Evolutionary conservation across 2,329 filamentous ascomycete species (phyloP).

Genomic region (Rutstroemia sydowiana): DNA sequence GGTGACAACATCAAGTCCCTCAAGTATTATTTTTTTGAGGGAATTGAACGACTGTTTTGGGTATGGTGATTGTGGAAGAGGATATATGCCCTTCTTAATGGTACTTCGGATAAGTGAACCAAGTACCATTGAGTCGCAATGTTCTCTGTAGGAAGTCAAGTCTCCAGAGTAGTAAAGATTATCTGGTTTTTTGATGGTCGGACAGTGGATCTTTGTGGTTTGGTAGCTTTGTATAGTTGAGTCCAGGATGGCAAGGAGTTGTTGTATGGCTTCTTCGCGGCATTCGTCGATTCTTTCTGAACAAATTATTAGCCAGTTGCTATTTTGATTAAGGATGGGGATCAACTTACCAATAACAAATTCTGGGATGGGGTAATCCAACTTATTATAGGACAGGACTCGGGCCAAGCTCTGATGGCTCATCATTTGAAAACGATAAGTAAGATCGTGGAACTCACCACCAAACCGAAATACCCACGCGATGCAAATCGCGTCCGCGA

Average conservation of each 20-base stretch:
- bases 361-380: background rate
- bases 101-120: background rate
- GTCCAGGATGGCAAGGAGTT: background rate
- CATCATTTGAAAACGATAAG: background rate
- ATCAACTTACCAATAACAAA: background rate
- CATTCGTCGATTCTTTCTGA: background rate
- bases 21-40: background rate
- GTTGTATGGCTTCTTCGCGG: background rate
- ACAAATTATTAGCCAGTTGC: background rate
- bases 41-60: background rate
- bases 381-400: background rate
- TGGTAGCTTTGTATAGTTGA: no score
- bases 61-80: background rate
- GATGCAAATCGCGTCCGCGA: background rate
- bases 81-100: background rate
- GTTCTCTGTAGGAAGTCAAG: background rate
- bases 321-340: no score
- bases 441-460: background rate
- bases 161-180: background rate
- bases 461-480: background rate
- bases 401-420: background rate
- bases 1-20: background rate
- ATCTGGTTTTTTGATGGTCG: background rate
- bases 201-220: background rate
- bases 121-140: conserved; percentile 3